These are phyloP conservation scores for Xylaria nigripes DNA, from an alignment of 495 filamentous ascomycete genomes.

Conservation along the genomic window DNA sequence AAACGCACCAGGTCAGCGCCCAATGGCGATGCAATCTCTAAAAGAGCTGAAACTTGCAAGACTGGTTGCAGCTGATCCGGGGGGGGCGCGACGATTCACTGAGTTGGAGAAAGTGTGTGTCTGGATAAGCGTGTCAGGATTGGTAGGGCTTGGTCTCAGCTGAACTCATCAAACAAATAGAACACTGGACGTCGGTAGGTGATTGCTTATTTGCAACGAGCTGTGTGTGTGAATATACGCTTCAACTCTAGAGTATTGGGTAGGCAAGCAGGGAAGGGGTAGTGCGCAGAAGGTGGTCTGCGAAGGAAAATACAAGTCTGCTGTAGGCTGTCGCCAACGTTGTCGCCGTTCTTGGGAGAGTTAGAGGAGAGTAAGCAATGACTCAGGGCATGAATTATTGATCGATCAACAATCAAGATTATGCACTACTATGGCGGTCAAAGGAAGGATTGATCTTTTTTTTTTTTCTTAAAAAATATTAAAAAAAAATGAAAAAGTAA, in stretches of 20 bases:
- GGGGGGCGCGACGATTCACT: not conserved
- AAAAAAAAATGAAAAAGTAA: too few species aligned
- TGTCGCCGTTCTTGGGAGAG: not conserved
- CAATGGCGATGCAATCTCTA: not conserved
- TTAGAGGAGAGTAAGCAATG: not conserved
- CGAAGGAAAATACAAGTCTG: not conserved
- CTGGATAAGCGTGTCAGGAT: not conserved
- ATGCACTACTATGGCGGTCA: slow-evolving; percentile 4
- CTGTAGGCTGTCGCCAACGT: not conserved
- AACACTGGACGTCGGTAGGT: not conserved
- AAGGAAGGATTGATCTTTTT: slow-evolving; percentile 4
- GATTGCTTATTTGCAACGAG: not conserved
- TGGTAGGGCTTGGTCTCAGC: not conserved
- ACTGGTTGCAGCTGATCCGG: not conserved
- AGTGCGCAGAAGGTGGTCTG: not conserved
- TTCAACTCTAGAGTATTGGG: not conserved
- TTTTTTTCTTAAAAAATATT: too few species aligned
- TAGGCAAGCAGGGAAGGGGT: not conserved
- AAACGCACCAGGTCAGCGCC: not conserved
- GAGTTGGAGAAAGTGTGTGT: not conserved
- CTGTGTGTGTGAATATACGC: not conserved
- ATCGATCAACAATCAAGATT: slow-evolving; percentile 24
- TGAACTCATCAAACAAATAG: not conserved
- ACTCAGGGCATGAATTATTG: not conserved
- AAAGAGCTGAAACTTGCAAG: not conserved